A percentile compares a stretch with the other conserved stretches of the same genome.
phyloP scores from a whole-genome alignment of 1,284 basidiomycete genomes.

The Melampsora americana region DNA sequence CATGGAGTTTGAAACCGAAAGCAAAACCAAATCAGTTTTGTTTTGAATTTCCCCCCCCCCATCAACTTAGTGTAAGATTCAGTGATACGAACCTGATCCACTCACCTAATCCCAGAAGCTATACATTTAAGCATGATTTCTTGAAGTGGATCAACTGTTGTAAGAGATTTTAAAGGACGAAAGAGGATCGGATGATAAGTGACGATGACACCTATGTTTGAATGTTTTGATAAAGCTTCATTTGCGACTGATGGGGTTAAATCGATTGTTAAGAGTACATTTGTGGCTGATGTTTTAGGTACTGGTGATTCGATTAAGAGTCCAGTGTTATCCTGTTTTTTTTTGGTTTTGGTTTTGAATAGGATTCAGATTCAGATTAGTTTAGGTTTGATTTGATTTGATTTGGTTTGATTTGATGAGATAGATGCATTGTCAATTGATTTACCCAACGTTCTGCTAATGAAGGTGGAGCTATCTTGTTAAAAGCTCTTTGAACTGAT shows the following conservation, averaged over 20 bases:
- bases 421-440: too few species aligned
- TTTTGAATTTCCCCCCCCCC: too few species aligned
- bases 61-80: too few species aligned
- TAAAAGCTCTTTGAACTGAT: slow-evolving; percentile 24
- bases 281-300: neutral
- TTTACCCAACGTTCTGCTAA: slow-evolving; percentile 41
- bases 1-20: neutral
- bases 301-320: slow-evolving; percentile 35
- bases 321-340: slow-evolving; percentile 29
- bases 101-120: slow-evolving; percentile 31
- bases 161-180: slow-evolving; percentile 14
- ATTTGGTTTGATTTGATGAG: neutral
- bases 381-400: neutral
- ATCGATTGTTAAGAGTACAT: slow-evolving; percentile 37
- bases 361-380: too few species aligned
- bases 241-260: slow-evolving; percentile 21
- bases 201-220: slow-evolving; percentile 22
- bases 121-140: slow-evolving; percentile 33
- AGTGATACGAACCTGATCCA: neutral
- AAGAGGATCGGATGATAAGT: slow-evolving; percentile 42
- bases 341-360: neutral
- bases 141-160: slow-evolving; percentile 23
- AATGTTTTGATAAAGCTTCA: slow-evolving; percentile 28
- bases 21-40: too few species aligned
- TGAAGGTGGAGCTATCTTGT: slow-evolving; percentile 34